A percentile compares a stretch with the other conserved stretches of the same genome.
Conservation (phyloP, 2,329 filamentous ascomycete species). For the Claviceps paspali region DNA sequence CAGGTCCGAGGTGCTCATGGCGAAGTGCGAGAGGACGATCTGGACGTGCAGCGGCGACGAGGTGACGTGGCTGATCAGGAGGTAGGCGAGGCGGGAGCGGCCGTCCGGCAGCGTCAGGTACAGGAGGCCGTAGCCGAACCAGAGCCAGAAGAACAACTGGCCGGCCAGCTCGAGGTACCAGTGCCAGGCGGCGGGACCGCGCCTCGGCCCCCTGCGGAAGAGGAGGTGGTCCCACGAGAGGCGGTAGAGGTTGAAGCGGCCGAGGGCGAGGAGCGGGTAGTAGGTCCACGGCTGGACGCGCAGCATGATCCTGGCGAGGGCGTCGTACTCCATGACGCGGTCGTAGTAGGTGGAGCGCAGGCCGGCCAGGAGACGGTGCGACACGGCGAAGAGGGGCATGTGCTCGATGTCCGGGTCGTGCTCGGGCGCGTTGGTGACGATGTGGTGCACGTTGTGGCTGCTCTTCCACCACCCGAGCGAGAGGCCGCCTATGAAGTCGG, state of each 20-base stretch:
- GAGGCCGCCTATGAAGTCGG: conserved; percentile 76
- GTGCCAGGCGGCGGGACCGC: conserved; percentile 71
- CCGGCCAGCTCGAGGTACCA: conserved; percentile 65
- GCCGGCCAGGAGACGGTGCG: conserved; percentile 60
- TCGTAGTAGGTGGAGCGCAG: conserved; percentile 75
- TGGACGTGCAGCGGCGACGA: conserved; percentile 76
- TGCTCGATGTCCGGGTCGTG: conserved; percentile 94
- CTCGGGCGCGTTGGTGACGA: conserved; percentile 87
- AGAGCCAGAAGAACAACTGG: conserved; percentile 68
- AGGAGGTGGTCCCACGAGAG: conserved; percentile 69
- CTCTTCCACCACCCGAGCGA: conserved; percentile 96
- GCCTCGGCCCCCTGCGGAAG: conserved; percentile 51
- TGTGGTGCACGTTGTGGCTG: conserved; percentile 92
- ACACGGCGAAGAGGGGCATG: conserved; percentile 77
- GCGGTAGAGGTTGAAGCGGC: conserved; percentile 74
- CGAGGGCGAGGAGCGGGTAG: conserved; percentile 66
- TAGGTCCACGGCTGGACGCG: conserved; percentile 70
- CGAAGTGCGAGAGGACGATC: conserved; percentile 84
- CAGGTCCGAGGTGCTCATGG: conserved; percentile 80
- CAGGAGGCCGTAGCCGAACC: conserved; percentile 72
- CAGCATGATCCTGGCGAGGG: conserved; percentile 52
- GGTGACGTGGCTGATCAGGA: conserved; percentile 67
- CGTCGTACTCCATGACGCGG: conserved; percentile 63
- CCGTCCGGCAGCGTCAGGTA: conserved; percentile 58
- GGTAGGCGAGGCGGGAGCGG: conserved; percentile 54